Base-by-base conservation (phyloP, 2,329 filamentous ascomycete species). In the Dactylellina sp. region DNA sequence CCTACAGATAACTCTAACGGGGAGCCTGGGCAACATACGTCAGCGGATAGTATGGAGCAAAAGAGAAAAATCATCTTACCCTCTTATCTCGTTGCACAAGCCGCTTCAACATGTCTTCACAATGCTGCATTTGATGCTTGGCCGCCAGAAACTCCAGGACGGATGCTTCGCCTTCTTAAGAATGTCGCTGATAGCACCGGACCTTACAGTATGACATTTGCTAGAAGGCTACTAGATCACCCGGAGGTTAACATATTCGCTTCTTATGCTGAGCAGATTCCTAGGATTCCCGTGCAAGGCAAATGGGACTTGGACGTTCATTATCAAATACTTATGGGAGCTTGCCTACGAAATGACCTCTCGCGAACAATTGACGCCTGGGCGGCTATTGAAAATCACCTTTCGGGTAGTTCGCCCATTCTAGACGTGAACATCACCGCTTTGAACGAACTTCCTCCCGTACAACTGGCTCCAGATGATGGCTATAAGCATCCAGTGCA, bases 71-170 rank as follows among this genome's bases (percentile, higher is more conserved):
- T 74, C 35, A 24, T 62, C 24, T 61, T 74, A 5, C 70, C 70
- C 11, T 74, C 70, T 1, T 74, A 74, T 14, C 28, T 74, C 0
- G 40, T 74, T 1, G 20, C 61, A 5, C 70, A 74, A 66, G 61
- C 70, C 9, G 52, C 55, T 32, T 53, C 70, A 7, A 62, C 61
- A 3, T 56, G 62, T 18, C 61, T 74, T 12, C 60, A 64, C 22
- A 74, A 74, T 32, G 24, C 70, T 16, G 70, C 61, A 2, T 49
- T 66, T 2, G 70, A 74, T 24, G 70, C 70, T 14, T 74, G 70
- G 70, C 70, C 70, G 25, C 70, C 70, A 7, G 61, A 74, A 40
- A 74, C 70, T 0, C 70, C 70, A 1, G 61, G 61, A 2, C 53
- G 70, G 6, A 74, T 74, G 70, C 55, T 74, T 18, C 61, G 61